Base-by-base conservation (phyloP, 1,139 yeast species). In the Wickerhamomyces sp. region DNA sequence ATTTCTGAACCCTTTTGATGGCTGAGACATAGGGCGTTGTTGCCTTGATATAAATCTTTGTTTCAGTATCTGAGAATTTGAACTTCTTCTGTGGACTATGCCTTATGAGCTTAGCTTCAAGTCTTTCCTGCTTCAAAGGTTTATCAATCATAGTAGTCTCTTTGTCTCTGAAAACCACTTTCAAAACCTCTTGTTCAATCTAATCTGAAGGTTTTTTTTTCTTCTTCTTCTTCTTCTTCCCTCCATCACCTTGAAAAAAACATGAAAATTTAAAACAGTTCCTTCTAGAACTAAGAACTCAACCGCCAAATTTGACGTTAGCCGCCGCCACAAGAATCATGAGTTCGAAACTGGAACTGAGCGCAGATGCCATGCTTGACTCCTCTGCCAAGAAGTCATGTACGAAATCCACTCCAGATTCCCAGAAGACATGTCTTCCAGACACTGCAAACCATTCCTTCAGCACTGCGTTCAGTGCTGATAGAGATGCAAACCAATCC, bases 11-110 rank as follows among this genome's bases (percentile, higher is more conserved):
- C 36, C 79, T 62, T 50, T 81, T 81, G 24, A 80, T 44, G 0
- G 80, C 84, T 14, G 85, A 70, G 5, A 80, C 59, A 47, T 61
- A 80, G 2, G 89, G 87, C 1, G 87, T 78, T 2, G 56, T 52
- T 7, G 76, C 58, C 49, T 79, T 78, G 26, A 82, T 68, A 35
- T 75, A 67, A 16, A 78, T 61, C 1, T 72, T 67, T 0, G 78
- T 68, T 22, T 73, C 73, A 6, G 66, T 42, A 31, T 69, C 69
- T 2, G 62, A 58, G 54, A 45, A 55, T 42, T 42, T 61, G 55
- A 49, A 60, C 28, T 28, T 54, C 36, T 48, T 62, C 43, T 51
- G 74, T 4, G 64, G 69, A 16, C 70, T 60, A 47, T 75, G 82
- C 46, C 69, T 72, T 37, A 71, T 62, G 24, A 62, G 64, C 27